These are phyloP conservation scores for Prunus mira DNA, from an alignment of 306 rosid genomes.

Conservation along the genomic window DNA sequence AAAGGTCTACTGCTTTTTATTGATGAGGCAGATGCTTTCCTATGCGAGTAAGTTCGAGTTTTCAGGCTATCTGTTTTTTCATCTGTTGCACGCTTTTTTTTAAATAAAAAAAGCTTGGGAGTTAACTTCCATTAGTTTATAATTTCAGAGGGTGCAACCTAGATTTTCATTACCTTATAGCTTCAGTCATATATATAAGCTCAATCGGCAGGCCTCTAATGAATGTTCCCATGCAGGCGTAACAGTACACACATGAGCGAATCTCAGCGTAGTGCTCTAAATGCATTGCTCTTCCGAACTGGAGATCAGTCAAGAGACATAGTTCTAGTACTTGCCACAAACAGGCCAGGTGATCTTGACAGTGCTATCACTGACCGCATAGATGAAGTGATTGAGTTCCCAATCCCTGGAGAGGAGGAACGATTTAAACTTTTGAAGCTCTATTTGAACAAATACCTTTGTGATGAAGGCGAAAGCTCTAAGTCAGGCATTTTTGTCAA, in stretches of 20 bases:
- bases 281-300: conserved; percentile 94
- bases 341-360: conserved; percentile 97
- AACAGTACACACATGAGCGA: conserved; percentile 93
- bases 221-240: conserved; percentile 62
- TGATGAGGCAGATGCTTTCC: conserved; percentile 99
- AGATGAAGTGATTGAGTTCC: conserved; percentile 96
- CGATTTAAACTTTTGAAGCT: conserved; percentile 79
- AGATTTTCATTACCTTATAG: neutral
- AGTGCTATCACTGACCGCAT: conserved; percentile 88
- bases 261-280: conserved; percentile 97
- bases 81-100: neutral
- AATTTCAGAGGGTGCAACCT: neutral
- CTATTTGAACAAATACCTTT: conserved; percentile 67
- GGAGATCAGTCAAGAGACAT: conserved; percentile 97
- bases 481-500: conserved; percentile 37
- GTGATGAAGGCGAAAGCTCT: conserved; percentile 45
- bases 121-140: neutral
- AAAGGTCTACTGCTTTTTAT: conserved; percentile 92
- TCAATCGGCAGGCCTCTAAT: neutral
- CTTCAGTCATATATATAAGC: neutral
- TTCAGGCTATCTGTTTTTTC: neutral
- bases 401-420: conserved; percentile 90
- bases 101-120: neutral
- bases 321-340: conserved; percentile 95
- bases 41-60: conserved; percentile 80